phyloP scores from a whole-genome alignment of 129 eudicot species.

The Flaveria sonorensis region DNA sequence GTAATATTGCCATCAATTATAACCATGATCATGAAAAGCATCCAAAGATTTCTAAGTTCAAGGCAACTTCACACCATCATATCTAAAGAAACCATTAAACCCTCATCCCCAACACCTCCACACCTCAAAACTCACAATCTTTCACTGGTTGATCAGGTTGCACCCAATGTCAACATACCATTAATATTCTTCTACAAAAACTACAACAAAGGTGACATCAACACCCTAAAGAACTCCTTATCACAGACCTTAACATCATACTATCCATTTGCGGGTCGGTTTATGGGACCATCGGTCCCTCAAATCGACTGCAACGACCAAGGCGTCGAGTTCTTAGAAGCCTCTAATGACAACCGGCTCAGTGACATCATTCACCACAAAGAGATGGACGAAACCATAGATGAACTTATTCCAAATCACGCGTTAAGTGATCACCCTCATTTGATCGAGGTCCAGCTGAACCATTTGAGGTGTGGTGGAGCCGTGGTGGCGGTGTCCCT shows the following conservation, averaged over 20 bases:
- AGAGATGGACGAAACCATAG: constrained; percentile 9
- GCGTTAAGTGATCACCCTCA: not conserved
- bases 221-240: constrained; percentile 23
- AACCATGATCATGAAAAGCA: too few relatives aligned
- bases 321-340: constrained; percentile 26
- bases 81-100: constrained; percentile 27
- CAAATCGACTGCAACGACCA: constrained; percentile 27
- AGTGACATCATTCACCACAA: not conserved
- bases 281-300: not conserved
- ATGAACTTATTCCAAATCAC: constrained; percentile 18
- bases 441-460: not conserved
- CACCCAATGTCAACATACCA: constrained; percentile 18
- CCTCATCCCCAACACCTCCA: constrained; percentile 34
- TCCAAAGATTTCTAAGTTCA: too few relatives aligned
- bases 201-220: not conserved
- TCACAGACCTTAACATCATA: constrained; percentile 26
- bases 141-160: constrained; percentile 20
- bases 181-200: constrained; percentile 24
- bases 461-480: constrained; percentile 24
- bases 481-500: constrained; percentile 12
- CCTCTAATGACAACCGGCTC: constrained; percentile 1
- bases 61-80: too few relatives aligned
- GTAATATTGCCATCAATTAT: too few relatives aligned
- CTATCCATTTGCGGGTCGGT: constrained; percentile 34
- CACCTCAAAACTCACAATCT: constrained; percentile 35